Evolutionary conservation across 306 rosid species (phyloP), one percentile per base, ranked within the genome.

Genomic region (Cucurbita ficifolia): DNA sequence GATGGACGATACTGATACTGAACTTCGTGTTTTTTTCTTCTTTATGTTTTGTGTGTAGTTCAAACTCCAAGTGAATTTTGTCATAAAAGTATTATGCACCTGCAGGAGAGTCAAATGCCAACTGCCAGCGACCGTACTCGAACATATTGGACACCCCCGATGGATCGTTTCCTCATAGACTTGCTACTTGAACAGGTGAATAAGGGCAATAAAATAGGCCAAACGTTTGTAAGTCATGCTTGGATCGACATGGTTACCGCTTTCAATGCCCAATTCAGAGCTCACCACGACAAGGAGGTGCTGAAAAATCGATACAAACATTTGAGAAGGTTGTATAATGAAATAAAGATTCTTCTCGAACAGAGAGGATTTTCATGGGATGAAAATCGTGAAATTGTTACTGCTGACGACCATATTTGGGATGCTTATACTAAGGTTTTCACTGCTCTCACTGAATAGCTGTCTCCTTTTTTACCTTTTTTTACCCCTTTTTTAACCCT

Each of bases 61-160:
- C 45, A 19, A 67, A 67, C 6, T 67, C 19, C 35, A 10, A 7
- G 19, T 68, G 56, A 24, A 68, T 68, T 17, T 36, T 16, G 49
- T 38, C 29, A 38, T 36, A 43, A 18, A 24, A 74, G 16, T 45
- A 12, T 58, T 52, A 10, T 50, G 61, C 33, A 68, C 71, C 61
- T 83, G 78, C 77, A 86, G 89, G 85, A 70, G 86, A 80, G 76
- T 75, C 80, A 78, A 69, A 76, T 75, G 42, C 62, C 80, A 51
- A 49, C 72, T 73, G 78, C 79, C 64, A 69, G 81, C 19, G 93
- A 90, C 79, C 93, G 91, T 72, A 79, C 86, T 51, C 84, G 93
- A 82, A 90, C 91, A 73, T 82, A 83, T 70, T 90, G 96, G 96
- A 90, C 89, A 24, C 89, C 91, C 22, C 88, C 91, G 21, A 86